Evolutionary conservation across 2,329 filamentous ascomycete species (phyloP), one percentile per base, ranked within the genome.

Genomic region (Capronia americana): DNA sequence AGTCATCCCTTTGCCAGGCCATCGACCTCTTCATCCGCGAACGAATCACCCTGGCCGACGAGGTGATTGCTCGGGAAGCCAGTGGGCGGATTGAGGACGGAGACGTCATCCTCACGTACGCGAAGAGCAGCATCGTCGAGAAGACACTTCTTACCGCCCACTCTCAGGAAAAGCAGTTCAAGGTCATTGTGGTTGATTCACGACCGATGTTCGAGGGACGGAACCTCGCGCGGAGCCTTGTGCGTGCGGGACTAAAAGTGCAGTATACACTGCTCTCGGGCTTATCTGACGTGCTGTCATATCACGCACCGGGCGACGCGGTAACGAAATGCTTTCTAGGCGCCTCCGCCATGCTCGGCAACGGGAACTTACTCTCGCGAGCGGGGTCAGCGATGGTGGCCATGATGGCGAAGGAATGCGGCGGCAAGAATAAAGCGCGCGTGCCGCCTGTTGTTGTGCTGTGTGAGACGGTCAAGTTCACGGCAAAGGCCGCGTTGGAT

Each of bases 391-490:
- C 92, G 26, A 87, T 95, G 66, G 86, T 98, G 10, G 93, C 94
- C 20, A 90, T 95, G 82, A 88, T 90, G 50, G 94, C 93, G 5
- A 87, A 89, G 59, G 87, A 91, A 64, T 79, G 78, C 41, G 75
- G 75, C 17, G 75, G 76, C 14, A 78, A 79, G 41, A 79, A 79
- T 4, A 84, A 88, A 23, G 51, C 50, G 28, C 60, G 67, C 8
- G 89, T 90, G 65, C 87, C 93, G 44, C 91, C 92, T 0, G 92
- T 98, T 65, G 89, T 96, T 38, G 92, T 96, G 2, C 90, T 96
- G 66, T 97, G 92, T 78, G 94, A 98, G 81, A 95, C 91, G 3
- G 89, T 98, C 81, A 99, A 98, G 80, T 97, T 98, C 77, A 91
- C 95, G 74, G 89, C 92, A 73, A 90, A 92, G 65, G 92, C 97